phyloP scores from a whole-genome alignment of 192 early-diverging fungal species.

The Chytriomyces sp. region DNA sequence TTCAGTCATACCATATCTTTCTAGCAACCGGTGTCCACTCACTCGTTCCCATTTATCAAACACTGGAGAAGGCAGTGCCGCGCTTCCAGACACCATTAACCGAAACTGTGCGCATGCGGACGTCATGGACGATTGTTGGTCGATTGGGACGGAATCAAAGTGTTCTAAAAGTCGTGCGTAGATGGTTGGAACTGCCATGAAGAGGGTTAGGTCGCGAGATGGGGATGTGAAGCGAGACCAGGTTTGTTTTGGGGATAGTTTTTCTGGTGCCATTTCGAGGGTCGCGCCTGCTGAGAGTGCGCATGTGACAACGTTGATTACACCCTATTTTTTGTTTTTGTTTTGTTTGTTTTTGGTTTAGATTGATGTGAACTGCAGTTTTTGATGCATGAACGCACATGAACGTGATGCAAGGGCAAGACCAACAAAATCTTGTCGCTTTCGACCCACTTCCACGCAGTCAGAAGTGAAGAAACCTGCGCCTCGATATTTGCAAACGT shows the following conservation, averaged over 20 bases:
- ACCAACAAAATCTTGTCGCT: conserved; percentile 77
- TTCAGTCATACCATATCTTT: conserved; percentile 90
- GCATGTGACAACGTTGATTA: conserved; percentile 69
- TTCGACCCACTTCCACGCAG: conserved; percentile 73
- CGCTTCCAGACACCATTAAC: conserved; percentile 76
- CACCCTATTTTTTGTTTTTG: conserved; percentile 7
- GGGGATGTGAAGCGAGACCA: conserved; percentile 70
- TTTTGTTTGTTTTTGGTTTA: no score
- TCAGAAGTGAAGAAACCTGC: conserved; percentile 68
- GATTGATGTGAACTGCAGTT: not conserved
- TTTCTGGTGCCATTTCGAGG: conserved; percentile 70
- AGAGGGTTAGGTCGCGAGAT: conserved; percentile 64
- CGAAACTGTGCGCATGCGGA: conserved; percentile 68
- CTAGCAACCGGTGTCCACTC: conserved; percentile 77
- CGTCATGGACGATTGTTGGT: conserved; percentile 48
- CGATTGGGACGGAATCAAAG: conserved; percentile 54
- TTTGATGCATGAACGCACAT: conserved; percentile 51
- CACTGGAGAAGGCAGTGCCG: conserved; percentile 74
- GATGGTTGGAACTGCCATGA: conserved; percentile 92
- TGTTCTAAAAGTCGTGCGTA: conserved; percentile 74
- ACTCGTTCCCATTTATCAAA: conserved; percentile 71
- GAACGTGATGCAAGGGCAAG: conserved; percentile 86
- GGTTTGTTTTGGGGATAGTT: conserved; percentile 67
- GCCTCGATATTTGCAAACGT: conserved; percentile 69
- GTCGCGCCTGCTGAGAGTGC: conserved; percentile 75